Percentiles rank a stretch among this genome's conserved stretches.
Conservation (phyloP, 352 stramenopile species). For the Phytopythium aichiense region DNA sequence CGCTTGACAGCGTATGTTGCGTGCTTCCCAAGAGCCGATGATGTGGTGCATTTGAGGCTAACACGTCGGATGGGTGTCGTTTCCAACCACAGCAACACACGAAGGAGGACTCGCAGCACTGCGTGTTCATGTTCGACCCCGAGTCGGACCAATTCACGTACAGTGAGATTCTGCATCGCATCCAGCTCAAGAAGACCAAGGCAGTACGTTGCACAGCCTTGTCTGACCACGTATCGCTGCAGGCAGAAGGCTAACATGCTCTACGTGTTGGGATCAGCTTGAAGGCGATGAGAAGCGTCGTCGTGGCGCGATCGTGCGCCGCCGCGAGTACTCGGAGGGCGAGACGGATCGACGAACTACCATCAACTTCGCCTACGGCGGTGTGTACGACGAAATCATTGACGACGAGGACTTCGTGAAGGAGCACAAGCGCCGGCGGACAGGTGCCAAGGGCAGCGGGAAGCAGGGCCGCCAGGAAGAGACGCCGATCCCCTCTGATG, state of each 20-base stretch:
- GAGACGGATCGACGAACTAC: conserved; percentile 55
- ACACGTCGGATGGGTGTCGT: neutral
- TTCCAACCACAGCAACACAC: conserved; percentile 2
- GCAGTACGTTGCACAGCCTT: conserved; percentile 9
- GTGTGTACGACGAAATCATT: conserved; percentile 60
- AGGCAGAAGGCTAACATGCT: neutral
- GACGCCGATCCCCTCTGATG: conserved; percentile 20
- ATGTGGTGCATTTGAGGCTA: neutral
- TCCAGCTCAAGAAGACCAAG: conserved; percentile 83
- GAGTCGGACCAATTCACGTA: conserved; percentile 79
- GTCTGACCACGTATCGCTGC: neutral
- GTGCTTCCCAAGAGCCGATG: neutral
- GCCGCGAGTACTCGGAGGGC: conserved; percentile 65
- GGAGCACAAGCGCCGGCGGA: conserved; percentile 58
- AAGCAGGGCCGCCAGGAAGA: conserved; percentile 6
- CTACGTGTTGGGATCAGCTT: conserved; percentile 19
- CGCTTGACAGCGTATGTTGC: conserved; percentile 60
- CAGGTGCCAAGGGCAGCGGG: conserved; percentile 15
- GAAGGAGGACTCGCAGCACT: conserved; percentile 57
- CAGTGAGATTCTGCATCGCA: conserved; percentile 65
- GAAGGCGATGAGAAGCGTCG: conserved; percentile 75
- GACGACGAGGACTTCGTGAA: conserved; percentile 61
- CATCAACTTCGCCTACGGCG: conserved; percentile 60
- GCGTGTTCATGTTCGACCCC: conserved; percentile 75
- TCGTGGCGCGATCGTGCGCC: conserved; percentile 69